phyloP scores from a whole-genome alignment of 2,329 filamentous ascomycete genomes.

The Pyrenophora teres region DNA sequence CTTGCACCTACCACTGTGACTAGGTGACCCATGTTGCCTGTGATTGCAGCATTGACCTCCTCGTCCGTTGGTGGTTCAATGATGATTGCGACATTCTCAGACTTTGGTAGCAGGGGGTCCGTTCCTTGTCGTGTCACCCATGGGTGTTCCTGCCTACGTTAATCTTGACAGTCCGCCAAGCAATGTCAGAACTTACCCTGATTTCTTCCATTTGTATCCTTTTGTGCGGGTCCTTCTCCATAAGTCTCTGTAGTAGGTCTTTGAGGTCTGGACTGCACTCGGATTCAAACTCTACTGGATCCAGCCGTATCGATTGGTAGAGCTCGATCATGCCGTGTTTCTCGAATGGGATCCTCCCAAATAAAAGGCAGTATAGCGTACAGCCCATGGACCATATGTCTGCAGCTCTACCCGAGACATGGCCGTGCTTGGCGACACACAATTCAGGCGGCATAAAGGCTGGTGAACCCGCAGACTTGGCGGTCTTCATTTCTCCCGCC shows the following conservation, averaged over 20 bases:
- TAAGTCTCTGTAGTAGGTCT: constrained; percentile 72
- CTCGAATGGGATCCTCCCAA: constrained; percentile 87
- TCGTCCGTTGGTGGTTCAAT: constrained; percentile 85
- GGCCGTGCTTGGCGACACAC: constrained; percentile 82
- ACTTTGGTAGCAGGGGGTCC: constrained; percentile 76
- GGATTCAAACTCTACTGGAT: constrained; percentile 65
- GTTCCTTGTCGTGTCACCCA: constrained; percentile 86
- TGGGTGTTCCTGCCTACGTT: constrained; percentile 71
- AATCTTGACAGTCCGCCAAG: constrained; percentile 5
- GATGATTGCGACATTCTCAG: constrained; percentile 83
- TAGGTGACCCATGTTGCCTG: constrained; percentile 83
- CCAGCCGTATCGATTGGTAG: constrained; percentile 82
- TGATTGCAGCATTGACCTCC: constrained; percentile 89
- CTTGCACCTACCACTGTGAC: constrained; percentile 70
- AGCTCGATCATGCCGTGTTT: constrained; percentile 78
- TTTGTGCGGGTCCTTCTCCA: constrained; percentile 84
- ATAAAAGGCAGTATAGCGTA: constrained; percentile 88
- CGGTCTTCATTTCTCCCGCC: constrained; percentile 81
- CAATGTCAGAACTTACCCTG: constrained; percentile 62
- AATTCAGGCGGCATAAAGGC: constrained; percentile 94
- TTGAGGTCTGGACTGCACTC: constrained; percentile 70
- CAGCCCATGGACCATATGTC: constrained; percentile 99
- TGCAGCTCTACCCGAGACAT: constrained; percentile 84
- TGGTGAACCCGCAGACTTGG: constrained; percentile 91
- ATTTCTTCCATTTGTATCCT: constrained; percentile 83